A percentile compares a stretch with the other conserved stretches of the same genome.
Evolutionary conservation across 352 stramenopile genomes (phyloP).

Genomic region (Globisporangium mamillatum): DNA sequence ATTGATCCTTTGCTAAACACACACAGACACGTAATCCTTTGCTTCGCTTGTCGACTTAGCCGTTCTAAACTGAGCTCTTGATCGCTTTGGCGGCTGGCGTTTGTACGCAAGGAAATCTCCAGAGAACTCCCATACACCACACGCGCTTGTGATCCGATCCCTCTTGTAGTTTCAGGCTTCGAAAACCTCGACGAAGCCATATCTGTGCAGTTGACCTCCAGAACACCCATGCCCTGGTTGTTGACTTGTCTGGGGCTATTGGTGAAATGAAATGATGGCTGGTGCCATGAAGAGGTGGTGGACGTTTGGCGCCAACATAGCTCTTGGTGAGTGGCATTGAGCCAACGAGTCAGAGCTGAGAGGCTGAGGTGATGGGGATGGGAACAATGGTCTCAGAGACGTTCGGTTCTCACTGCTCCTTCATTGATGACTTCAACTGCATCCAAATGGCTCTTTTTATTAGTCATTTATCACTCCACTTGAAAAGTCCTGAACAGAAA

Average conservation of each 20-base stretch:
- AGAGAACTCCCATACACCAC: neutral
- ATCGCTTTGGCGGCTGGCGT: neutral
- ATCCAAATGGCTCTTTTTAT: neutral
- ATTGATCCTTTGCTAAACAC: too few relatives aligned
- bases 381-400: conserved; percentile 9
- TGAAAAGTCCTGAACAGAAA: neutral
- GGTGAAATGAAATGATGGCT: neutral
- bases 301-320: neutral
- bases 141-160: neutral
- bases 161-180: neutral
- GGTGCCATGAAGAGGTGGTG: neutral
- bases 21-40: neutral
- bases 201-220: neutral
- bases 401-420: conserved; percentile 17
- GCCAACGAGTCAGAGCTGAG: neutral
- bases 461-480: neutral
- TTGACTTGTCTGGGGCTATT: neutral
- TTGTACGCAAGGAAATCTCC: neutral
- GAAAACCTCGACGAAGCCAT: conserved; percentile 6
- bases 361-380: neutral
- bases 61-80: neutral
- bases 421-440: neutral
- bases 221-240: neutral
- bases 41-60: neutral
- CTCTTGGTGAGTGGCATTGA: neutral